A percentile compares a stretch with the other conserved stretches of the same genome.
Conservation (phyloP, 2,329 filamentous ascomycete species). For the Dendrostoma leiphaemia region DNA sequence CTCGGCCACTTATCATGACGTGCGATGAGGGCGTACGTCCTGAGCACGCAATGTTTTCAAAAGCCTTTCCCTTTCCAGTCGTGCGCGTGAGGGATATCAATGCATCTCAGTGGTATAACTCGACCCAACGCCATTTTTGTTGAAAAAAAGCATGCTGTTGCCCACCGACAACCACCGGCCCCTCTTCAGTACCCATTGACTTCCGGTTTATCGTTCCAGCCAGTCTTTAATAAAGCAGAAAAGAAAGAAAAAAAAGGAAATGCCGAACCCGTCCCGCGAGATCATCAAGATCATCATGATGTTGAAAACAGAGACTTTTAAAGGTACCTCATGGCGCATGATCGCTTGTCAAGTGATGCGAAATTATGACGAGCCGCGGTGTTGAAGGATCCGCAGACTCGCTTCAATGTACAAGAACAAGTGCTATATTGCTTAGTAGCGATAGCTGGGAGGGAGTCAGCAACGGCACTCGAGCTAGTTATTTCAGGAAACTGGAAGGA, state of each 20-base stretch:
- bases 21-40: not conserved
- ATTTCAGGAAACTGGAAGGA: not conserved
- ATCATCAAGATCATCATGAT: conserved; percentile 23
- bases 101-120: conserved; percentile 18
- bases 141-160: conserved; percentile 19
- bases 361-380: conserved; percentile 11
- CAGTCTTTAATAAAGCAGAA: not conserved
- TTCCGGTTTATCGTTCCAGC: conserved; percentile 1
- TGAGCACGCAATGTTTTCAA: conserved; percentile 1
- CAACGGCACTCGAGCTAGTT: not conserved
- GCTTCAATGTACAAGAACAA: conserved; percentile 21
- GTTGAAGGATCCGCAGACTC: conserved; percentile 15
- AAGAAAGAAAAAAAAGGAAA: not conserved
- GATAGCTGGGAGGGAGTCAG: conserved; percentile 49
- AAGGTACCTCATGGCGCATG: conserved; percentile 2
- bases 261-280: conserved; percentile 3
- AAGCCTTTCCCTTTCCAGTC: conserved; percentile 11
- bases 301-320: conserved; percentile 28
- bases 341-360: not conserved
- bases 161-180: conserved; percentile 7
- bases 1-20: not conserved
- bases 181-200: not conserved
- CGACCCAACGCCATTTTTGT: conserved; percentile 22
- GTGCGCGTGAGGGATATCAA: conserved; percentile 15
- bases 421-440: conserved; percentile 55